Percentiles rank a stretch among this genome's conserved stretches.
These are phyloP conservation scores for Entomortierella parvispora DNA, from an alignment of 192 early-diverging fungal genomes.

Conservation along the genomic window DNA sequence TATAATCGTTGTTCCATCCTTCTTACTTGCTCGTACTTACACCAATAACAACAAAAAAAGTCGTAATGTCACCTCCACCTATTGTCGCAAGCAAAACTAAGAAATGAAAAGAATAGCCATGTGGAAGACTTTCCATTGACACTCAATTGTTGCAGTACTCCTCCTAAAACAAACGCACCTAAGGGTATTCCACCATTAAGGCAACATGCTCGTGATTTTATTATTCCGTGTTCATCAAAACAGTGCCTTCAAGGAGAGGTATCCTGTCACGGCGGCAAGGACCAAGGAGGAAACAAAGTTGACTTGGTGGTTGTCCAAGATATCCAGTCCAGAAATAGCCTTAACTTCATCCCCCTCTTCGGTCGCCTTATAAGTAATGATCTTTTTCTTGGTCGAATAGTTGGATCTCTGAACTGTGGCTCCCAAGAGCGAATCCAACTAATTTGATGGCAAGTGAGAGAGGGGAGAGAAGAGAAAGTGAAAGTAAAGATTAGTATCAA, in stretches of 20 bases:
- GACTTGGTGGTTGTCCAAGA: constrained; percentile 88
- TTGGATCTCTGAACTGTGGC: constrained; percentile 81
- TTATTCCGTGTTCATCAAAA: constrained; percentile 3
- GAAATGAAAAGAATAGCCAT: too few relatives aligned
- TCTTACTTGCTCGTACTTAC: too few relatives aligned
- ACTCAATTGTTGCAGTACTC: too few relatives aligned
- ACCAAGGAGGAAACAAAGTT: constrained; percentile 74
- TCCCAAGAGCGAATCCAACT: constrained; percentile 88
- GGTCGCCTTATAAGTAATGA: constrained; percentile 60
- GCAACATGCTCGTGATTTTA: too few relatives aligned
- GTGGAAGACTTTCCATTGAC: too few relatives aligned
- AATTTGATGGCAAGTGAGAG: neutral
- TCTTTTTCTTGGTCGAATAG: constrained; percentile 73
- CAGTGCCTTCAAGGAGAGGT: constrained; percentile 28
- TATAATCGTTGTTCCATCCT: too few relatives aligned
- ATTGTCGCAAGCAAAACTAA: too few relatives aligned
- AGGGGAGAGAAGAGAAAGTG: neutral
- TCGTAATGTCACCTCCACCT: too few relatives aligned
- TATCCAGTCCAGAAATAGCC: constrained; percentile 70
- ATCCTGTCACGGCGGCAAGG: constrained; percentile 60
- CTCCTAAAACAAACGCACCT: too few relatives aligned
- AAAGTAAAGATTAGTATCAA: neutral
- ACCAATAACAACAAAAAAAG: too few relatives aligned
- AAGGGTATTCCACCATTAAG: neutral
- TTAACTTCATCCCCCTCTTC: constrained; percentile 56